These are phyloP conservation scores for Chaetomium sp. DNA, from an alignment of 2,329 filamentous ascomycete genomes.

Conservation along the genomic window DNA sequence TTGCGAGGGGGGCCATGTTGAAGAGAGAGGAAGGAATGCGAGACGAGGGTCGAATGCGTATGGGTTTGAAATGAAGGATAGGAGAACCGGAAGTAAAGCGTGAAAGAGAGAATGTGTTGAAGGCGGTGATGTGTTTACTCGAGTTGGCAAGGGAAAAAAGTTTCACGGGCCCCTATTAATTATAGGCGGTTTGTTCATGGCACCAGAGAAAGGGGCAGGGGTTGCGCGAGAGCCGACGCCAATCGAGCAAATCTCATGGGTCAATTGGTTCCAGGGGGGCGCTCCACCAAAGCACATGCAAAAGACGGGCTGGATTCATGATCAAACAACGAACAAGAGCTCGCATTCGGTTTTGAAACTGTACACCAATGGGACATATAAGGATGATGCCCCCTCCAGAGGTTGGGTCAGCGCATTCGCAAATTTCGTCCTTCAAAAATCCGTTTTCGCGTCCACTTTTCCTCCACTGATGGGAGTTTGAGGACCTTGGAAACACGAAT, in stretches of 20 bases:
- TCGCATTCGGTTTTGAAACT: background rate
- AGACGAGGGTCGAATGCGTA: background rate
- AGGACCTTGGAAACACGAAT: conserved; percentile 1
- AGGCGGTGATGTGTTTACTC: background rate
- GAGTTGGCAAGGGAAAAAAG: conserved; percentile 9
- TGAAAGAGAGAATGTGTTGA: background rate
- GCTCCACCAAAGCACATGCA: conserved; percentile 9
- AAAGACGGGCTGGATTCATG: background rate
- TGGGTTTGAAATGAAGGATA: background rate
- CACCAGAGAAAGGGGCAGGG: conserved; percentile 8
- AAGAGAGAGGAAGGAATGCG: background rate
- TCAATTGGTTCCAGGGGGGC: conserved; percentile 9
- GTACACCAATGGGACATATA: too few species aligned
- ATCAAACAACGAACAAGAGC: conserved; percentile 6
- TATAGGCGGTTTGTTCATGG: conserved; percentile 1
- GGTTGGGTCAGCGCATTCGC: background rate
- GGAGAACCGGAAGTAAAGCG: background rate
- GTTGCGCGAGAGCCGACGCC: conserved; percentile 6
- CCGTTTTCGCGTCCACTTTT: background rate
- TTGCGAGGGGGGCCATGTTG: conserved; percentile 19
- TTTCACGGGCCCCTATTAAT: conserved; percentile 18
- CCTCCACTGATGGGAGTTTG: background rate
- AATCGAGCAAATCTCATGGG: conserved; percentile 6
- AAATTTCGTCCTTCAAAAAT: background rate
- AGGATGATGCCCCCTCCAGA: background rate